Base-by-base conservation (phyloP, 257 asterid genomes). In the Schizonepeta tenuifolia region DNA sequence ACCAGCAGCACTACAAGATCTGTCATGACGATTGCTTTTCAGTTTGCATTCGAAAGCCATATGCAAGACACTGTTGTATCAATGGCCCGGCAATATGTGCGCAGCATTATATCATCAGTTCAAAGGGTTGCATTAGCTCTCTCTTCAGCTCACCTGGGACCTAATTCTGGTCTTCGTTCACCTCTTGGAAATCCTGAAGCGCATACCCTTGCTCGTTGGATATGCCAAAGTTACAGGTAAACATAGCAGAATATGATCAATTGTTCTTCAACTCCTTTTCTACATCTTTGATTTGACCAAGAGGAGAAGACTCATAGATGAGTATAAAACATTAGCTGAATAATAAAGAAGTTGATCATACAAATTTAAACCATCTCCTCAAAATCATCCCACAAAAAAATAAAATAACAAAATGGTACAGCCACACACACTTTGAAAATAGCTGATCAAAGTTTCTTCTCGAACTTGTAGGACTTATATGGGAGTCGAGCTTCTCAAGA, bases 91-190 rank as follows among this genome's bases (percentile, higher is more conserved):
- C 98, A 92, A 57, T 92, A 92, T 70, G 89, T 92, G 51, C 89
- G 98, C 36, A 86, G 96, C 77, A 83, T 90, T 69, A 90, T 92
- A 76, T 85, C 98, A 3, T 92, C 96, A 0, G 96, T 92, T 80
- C 98, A 92, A 76, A 82, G 98, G 85, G 98, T 92, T 51, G 96
- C 98, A 4, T 74, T 87, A 47, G 98, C 95, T 56, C 96, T 90
- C 72, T 92, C 96, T 28, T 96, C 98, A 0, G 67, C 90, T 76
- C 83, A 83, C 77, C 75, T 86, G 0, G 84, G 84, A 33, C 67
- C 86, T 21, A 84, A 86, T 65, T 78, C 87, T 55, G 84, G 91
- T 73, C 95, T 92, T 71, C 86, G 86, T 1, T 78, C 91, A 4
- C 91, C 93, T 0, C 83, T 84, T 0, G 98, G 98, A 28, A 88